Evolutionary conservation across 495 filamentous ascomycete genomes (phyloP).

Genomic region (Coniosporium apollinis): DNA sequence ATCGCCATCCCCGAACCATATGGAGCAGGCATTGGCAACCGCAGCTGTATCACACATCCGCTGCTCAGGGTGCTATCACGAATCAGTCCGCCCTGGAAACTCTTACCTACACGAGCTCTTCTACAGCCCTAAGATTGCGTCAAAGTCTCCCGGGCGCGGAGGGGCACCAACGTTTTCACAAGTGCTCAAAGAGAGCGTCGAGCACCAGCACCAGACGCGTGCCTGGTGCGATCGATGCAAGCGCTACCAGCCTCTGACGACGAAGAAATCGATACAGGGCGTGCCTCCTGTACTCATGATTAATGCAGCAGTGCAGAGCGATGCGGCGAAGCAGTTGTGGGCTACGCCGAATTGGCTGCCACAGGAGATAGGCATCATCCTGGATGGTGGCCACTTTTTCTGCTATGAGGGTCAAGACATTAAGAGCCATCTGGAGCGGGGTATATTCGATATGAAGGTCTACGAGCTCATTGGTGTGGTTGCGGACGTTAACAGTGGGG

Average conservation of each 20-base stretch:
- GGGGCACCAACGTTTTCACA: constrained; percentile 56
- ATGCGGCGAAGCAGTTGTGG: constrained; percentile 67
- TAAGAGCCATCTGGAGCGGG: constrained; percentile 45
- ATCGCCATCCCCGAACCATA: constrained; percentile 33
- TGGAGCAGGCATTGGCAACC: constrained; percentile 42
- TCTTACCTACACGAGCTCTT: constrained; percentile 68
- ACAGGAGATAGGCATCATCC: constrained; percentile 74
- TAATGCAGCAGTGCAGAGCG: constrained; percentile 56
- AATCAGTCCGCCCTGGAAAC: constrained; percentile 49
- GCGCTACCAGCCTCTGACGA: constrained; percentile 66
- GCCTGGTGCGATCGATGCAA: constrained; percentile 86
- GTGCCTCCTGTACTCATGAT: constrained; percentile 72
- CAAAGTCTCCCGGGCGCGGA: constrained; percentile 13
- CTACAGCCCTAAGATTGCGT: constrained; percentile 48
- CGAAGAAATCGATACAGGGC: constrained; percentile 58
- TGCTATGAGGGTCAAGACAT: constrained; percentile 83
- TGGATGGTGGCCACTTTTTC: constrained; percentile 66
- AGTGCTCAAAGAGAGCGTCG: constrained; percentile 71
- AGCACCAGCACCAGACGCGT: constrained; percentile 59
- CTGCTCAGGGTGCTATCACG: constrained; percentile 69
- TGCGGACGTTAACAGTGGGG: constrained; percentile 67
- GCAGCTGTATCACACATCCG: constrained; percentile 43
- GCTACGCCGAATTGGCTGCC: constrained; percentile 77
- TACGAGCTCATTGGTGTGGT: constrained; percentile 90
- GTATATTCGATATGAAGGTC: constrained; percentile 51